These are phyloP conservation scores for Postia placenta DNA, from an alignment of 768 basidiomycete genomes.

Conservation along the genomic window DNA sequence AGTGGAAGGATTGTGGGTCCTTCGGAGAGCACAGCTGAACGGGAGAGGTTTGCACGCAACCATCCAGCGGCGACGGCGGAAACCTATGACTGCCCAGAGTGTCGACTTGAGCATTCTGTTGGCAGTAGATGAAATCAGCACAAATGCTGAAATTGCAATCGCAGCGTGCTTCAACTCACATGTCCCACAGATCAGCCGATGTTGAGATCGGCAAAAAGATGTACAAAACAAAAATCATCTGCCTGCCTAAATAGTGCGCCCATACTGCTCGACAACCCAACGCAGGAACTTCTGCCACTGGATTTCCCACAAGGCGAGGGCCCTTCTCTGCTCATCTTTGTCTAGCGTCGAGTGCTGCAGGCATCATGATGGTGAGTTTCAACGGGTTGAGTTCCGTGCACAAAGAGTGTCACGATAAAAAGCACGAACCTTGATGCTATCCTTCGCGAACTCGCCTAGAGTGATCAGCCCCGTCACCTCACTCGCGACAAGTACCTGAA, in stretches of 20 bases:
- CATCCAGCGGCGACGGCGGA: background rate
- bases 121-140: background rate
- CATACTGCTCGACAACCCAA: slow-evolving; percentile 16
- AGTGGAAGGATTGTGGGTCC: too few relatives aligned
- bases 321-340: slow-evolving; percentile 40
- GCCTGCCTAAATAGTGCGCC: background rate
- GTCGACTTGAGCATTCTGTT: background rate
- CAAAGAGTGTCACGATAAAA: background rate
- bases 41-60: too few relatives aligned
- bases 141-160: background rate
- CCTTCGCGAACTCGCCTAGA: slow-evolving; percentile 55
- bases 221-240: background rate
- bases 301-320: slow-evolving; percentile 38
- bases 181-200: background rate
- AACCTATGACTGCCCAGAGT: background rate
- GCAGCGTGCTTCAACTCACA: background rate
- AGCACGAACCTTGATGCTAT: slow-evolving; percentile 49
- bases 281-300: slow-evolving; percentile 44
- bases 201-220: background rate
- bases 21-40: too few relatives aligned
- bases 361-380: background rate
- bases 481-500: slow-evolving; percentile 18
- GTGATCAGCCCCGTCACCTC: slow-evolving; percentile 46
- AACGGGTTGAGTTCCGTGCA: background rate
- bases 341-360: slow-evolving; percentile 1